A percentile compares a stretch with the other conserved stretches of the same genome.
Conservation (phyloP, 1,284 basidiomycete genomes). For the Phylloporus sp. region DNA sequence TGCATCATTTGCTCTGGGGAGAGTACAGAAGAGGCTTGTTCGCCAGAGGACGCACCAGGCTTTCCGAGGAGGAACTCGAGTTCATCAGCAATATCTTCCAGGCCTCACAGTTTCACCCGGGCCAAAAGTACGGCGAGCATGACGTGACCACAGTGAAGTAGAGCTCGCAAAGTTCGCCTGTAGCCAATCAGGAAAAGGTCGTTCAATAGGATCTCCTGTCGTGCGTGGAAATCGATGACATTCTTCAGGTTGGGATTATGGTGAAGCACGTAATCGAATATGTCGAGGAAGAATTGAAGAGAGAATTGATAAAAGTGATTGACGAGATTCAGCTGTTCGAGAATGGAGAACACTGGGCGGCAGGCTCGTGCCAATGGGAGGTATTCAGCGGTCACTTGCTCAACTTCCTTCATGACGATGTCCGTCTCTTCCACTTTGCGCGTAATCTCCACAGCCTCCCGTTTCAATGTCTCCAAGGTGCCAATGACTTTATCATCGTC, state of each 20-base stretch:
- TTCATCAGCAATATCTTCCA: constrained; percentile 84
- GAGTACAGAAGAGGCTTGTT: constrained; percentile 56
- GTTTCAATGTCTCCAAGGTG: constrained; percentile 95
- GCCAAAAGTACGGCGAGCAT: constrained; percentile 91
- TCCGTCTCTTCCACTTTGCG: constrained; percentile 98
- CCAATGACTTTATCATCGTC: constrained; percentile 99
- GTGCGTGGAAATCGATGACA: constrained; percentile 76
- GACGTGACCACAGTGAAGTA: constrained; percentile 91
- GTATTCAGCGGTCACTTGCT: constrained; percentile 94
- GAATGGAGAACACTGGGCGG: constrained; percentile 96
- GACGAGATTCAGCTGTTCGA: constrained; percentile 93
- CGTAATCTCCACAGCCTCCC: constrained; percentile 96
- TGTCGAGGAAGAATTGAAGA: constrained; percentile 96
- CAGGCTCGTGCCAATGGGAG: constrained; percentile 95
- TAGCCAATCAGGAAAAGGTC: constrained; percentile 94
- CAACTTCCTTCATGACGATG: constrained; percentile 94
- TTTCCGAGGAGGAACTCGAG: constrained; percentile 83
- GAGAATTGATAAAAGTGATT: constrained; percentile 99
- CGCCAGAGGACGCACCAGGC: constrained; percentile 44
- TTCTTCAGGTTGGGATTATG: constrained; percentile 90
- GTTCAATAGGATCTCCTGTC: constrained; percentile 86
- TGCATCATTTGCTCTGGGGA: constrained; percentile 74
- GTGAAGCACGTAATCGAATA: constrained; percentile 94
- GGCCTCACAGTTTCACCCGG: constrained; percentile 86
- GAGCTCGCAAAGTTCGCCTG: constrained; percentile 88